Evolutionary conservation across 768 basidiomycete species (phyloP).

Genomic region (Clitopilus hobsonii): DNA sequence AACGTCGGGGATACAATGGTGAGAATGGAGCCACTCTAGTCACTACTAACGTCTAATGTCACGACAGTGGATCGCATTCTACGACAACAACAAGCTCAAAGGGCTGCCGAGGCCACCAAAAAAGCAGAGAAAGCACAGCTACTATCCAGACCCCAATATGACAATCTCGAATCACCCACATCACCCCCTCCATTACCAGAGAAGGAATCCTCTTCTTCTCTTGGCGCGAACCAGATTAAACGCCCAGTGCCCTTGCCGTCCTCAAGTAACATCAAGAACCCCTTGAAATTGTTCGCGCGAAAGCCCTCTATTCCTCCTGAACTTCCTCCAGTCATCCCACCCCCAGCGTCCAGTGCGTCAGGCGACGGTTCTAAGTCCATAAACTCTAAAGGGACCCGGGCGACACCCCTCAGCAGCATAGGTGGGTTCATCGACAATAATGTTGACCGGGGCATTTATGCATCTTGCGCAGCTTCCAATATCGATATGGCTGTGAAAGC

Average conservation of each 20-base stretch:
- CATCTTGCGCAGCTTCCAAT: slow-evolving; percentile 60
- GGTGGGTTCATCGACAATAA: too few relatives aligned
- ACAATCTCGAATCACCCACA: slow-evolving; percentile 7
- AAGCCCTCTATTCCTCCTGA: background rate
- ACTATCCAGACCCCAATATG: slow-evolving; percentile 15
- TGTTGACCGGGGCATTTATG: too few relatives aligned
- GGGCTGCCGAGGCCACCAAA: slow-evolving; percentile 47
- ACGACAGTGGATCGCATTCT: slow-evolving; percentile 82
- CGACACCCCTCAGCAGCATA: slow-evolving; percentile 39
- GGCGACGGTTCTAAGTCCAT: slow-evolving; percentile 4
- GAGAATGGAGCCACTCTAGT: background rate
- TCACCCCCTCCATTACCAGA: slow-evolving; percentile 6
- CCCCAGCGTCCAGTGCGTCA: slow-evolving; percentile 10
- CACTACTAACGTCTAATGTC: background rate
- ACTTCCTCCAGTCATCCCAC: slow-evolving; percentile 11
- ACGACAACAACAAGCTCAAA: slow-evolving; percentile 67
- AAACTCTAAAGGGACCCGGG: slow-evolving; percentile 9
- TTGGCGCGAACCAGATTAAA: background rate
- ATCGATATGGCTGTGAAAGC: slow-evolving; percentile 70
- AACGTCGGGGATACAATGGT: slow-evolving; percentile 86
- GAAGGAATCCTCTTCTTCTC: background rate
- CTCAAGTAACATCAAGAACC: background rate
- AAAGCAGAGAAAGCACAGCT: slow-evolving; percentile 26
- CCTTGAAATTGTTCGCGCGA: background rate
- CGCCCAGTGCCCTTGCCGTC: background rate